Evolutionary conservation across 495 filamentous ascomycete species (phyloP), one percentile per base, ranked within the genome.

Genomic region (Annulohypoxylon moriforme): DNA sequence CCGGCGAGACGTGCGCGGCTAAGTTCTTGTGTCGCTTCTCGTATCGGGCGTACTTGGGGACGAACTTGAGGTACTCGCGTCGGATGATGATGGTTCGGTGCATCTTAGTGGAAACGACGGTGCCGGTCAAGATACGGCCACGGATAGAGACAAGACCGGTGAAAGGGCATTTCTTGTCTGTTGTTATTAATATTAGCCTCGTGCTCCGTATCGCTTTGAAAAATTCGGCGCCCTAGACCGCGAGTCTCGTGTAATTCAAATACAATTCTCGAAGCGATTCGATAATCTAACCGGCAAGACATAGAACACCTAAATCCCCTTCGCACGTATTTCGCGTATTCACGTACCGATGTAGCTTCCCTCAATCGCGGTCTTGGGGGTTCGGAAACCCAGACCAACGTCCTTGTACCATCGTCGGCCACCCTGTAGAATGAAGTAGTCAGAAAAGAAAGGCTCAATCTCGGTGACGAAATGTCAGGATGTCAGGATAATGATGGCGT

Each of bases 151-250:
- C 94, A 80, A 93, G 86, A 81, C 96, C 96, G 73, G 93, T 97
- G 90, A 98, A 99, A 76, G 96, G 96, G 90, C 96, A 99, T 89
- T 99, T 99, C 91, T 99, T 98, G 90, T 99, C 96, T 97, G 57
- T 69, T 69, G 40, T 79, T 42, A 71, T 44, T 10, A 59, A 14
- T 64, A 65, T 70, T 74, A 77, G 76, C 60, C 64, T 62, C 47
- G 55, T 55, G 27, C 46, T 60, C 20, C 27, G 1, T 10, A 34
- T 14, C 29, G 13, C 8, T 27, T 53, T 11, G 49, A 63, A 13
- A 16, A 52, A 56, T 60, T 64, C 38, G 24, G 36, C n/a, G 18
- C 8, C 16, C 18, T 14, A 60, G 16, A 58, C 46, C 44, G 52
- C 36, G 10, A 13, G 3, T 13, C 25, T 40, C 22, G 53, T 25